phyloP scores from a whole-genome alignment of 371 early-diverging fungal species.

The Parasitella parasitica region DNA sequence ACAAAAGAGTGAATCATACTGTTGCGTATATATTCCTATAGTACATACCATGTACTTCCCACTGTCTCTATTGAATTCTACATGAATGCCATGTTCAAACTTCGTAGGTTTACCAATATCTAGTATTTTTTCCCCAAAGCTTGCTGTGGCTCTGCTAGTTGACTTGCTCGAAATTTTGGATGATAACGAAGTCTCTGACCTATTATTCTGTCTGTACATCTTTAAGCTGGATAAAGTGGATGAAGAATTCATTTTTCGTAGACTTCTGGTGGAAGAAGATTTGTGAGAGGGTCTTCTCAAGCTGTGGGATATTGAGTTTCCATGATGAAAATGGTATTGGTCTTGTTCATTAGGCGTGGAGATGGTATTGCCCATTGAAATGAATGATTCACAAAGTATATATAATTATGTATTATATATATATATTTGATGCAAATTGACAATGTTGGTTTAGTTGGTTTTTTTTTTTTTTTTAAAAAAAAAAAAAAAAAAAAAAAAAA shows the following conservation, averaged over 20 bases:
- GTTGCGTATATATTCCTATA: not conserved
- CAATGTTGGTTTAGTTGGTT: not conserved
- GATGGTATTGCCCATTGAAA: constrained; percentile 32
- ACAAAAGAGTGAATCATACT: not conserved
- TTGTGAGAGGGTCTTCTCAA: constrained; percentile 34
- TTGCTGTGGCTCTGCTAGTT: constrained; percentile 13
- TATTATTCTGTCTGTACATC: constrained; percentile 38
- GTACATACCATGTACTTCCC: constrained; percentile 60
- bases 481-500: not conserved
- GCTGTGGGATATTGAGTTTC: not conserved
- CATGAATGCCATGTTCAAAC: constrained; percentile 70
- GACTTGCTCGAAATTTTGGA: constrained; percentile 38
- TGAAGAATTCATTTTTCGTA: constrained; percentile 43
- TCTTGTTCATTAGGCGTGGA: constrained; percentile 20
- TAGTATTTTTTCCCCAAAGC: constrained; percentile 49
- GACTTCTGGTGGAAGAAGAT: constrained; percentile 29
- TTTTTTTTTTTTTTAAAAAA: not conserved
- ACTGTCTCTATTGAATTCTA: constrained; percentile 59
- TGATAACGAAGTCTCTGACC: constrained; percentile 40
- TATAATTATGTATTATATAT: not conserved
- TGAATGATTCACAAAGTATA: not conserved
- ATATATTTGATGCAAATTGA: not conserved
- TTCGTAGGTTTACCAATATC: constrained; percentile 66
- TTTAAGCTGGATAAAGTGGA: constrained; percentile 42
- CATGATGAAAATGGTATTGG: not conserved